Conservation (phyloP, 2,329 filamentous ascomycete species). For the Hypoxylon sp. region DNA sequence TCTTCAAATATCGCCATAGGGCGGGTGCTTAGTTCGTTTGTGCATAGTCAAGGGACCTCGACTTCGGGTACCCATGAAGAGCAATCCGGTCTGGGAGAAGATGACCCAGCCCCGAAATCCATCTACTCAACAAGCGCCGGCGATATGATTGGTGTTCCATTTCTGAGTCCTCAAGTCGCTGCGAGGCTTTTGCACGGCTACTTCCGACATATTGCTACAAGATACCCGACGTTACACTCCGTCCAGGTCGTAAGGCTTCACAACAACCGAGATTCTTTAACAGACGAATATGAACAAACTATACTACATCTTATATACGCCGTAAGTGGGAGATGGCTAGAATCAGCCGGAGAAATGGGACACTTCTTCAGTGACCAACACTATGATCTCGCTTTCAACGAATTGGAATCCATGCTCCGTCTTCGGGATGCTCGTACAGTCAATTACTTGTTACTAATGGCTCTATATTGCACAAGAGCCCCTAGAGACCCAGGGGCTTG, state of each 20-base stretch:
- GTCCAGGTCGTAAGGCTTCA: slow-evolving; percentile 47
- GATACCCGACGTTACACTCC: slow-evolving; percentile 49
- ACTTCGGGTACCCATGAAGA: slow-evolving; percentile 37
- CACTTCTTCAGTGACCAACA: slow-evolving; percentile 52
- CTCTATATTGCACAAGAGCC: slow-evolving; percentile 51
- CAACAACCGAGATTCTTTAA: slow-evolving; percentile 46
- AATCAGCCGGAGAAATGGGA: slow-evolving; percentile 51
- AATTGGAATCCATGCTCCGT: slow-evolving; percentile 48
- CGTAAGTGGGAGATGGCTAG: slow-evolving; percentile 51
- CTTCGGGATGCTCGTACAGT: slow-evolving; percentile 49
- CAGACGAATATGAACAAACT: slow-evolving; percentile 47
- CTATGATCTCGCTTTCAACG: slow-evolving; percentile 49
- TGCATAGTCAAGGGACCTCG: slow-evolving; percentile 47
- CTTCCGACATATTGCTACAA: slow-evolving; percentile 51
- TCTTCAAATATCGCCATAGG: slow-evolving; percentile 52
- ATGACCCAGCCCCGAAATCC: slow-evolving; percentile 51
- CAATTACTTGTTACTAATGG: slow-evolving; percentile 51
- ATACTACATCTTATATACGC: slow-evolving; percentile 51
- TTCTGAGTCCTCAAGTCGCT: slow-evolving; percentile 48
- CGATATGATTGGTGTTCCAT: slow-evolving; percentile 48
- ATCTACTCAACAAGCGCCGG: slow-evolving; percentile 45
- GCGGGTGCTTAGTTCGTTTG: slow-evolving; percentile 51
- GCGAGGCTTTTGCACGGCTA: slow-evolving; percentile 48
- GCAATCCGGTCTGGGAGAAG: slow-evolving; percentile 33
- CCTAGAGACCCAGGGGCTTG: slow-evolving; percentile 51